These are phyloP conservation scores for Isatis tinctoria DNA, from an alignment of 345 rosid species.

Conservation along the genomic window DNA sequence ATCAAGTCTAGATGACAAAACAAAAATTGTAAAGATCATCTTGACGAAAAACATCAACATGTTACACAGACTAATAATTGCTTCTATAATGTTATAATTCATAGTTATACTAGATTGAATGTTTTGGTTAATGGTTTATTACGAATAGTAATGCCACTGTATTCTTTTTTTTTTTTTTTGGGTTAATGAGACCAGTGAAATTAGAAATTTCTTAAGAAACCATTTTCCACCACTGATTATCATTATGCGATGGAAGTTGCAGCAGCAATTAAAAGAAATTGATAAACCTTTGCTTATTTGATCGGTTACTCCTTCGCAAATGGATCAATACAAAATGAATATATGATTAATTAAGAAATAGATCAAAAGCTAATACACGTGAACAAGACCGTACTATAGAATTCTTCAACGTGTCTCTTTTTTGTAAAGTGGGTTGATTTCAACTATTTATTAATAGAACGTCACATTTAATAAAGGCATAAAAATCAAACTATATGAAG, in stretches of 20 bases:
- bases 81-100: too few relatives aligned
- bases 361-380: constrained; percentile 28
- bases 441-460: background rate
- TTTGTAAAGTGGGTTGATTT: constrained; percentile 1
- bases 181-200: too few relatives aligned
- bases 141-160: too few relatives aligned
- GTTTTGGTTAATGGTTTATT: too few relatives aligned
- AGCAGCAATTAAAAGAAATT: background rate
- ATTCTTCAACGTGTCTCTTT: constrained; percentile 26
- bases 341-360: background rate
- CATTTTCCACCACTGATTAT: background rate
- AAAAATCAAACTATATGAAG: background rate
- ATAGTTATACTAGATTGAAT: too few relatives aligned
- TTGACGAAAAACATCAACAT: too few relatives aligned
- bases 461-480: background rate
- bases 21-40: too few relatives aligned
- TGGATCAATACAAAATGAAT: background rate
- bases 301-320: constrained; percentile 4
- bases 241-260: constrained; percentile 5
- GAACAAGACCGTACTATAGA: constrained; percentile 23
- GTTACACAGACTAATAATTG: too few relatives aligned
- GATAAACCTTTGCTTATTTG: constrained; percentile 5
- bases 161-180: background rate
- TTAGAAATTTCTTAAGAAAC: too few relatives aligned
- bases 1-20: too few relatives aligned